Base-by-base conservation (phyloP, 2,329 filamentous ascomycete genomes). In the Davidsoniella virescens region DNA sequence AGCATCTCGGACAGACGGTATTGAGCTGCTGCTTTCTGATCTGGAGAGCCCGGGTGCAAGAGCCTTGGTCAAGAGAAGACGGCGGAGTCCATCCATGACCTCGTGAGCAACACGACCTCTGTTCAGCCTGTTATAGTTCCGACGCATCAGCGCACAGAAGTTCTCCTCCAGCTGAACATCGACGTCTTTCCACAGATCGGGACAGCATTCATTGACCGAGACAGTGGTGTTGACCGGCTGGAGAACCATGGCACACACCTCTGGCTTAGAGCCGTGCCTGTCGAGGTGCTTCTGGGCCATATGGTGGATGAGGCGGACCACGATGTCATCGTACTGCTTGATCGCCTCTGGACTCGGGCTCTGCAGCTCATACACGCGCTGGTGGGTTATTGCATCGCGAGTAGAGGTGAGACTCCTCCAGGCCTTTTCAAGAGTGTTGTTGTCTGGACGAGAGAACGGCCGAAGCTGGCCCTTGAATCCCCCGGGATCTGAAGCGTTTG, bases 391-490 rank as follows among this genome's bases (percentile, higher is more conserved):
- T 54, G 67, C 60, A 62, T 73, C 67, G 54, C 69, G 61, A 52
- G 70, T 62, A 29, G 70, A 68, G 18, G 67, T 64, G 14, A 92
- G 68, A 14, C 70, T 66, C 41, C 80, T 65, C 85, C 88, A 94
- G 36, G 85, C 78, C 55, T 78, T 76, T 61, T 94, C 86, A 10
- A 94, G 69, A 2, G 82, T 78, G 56, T 80, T 77, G 56, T 90
- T 93, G 65, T 94, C 87, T 52, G 77, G 79, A 4, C 71, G 71
- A 0, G 84, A 82, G 63, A 94, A 94, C 0, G 87, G 86, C 41
- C 84, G 78, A 7, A 87, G 76, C 44, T 78, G 75, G 36, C 74
- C 71, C 57, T 74, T 80, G 17, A 33, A 42, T 33, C 70, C 64
- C 50, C 71, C 63, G 51, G 71, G 61, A 47, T 80, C 66, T 61